Evolutionary conservation across 2,329 filamentous ascomycete genomes (phyloP).

Genomic region (Fusarium longipes): DNA sequence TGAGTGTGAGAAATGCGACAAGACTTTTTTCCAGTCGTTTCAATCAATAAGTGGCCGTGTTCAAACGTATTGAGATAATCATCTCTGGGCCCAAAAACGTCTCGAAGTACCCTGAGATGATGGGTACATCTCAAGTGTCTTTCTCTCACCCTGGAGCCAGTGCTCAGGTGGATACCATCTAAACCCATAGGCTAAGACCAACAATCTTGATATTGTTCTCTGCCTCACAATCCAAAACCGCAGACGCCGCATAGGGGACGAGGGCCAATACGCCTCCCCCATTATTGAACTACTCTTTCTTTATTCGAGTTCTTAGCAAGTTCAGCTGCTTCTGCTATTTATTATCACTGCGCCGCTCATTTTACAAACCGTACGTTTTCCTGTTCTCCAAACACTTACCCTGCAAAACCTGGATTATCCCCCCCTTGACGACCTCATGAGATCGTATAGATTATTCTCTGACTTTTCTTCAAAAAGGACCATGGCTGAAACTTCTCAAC

Average conservation of each 20-base stretch:
- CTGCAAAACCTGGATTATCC: neutral
- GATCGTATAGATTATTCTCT: conserved; percentile 31
- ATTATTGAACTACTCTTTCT: neutral
- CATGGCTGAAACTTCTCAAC: conserved; percentile 28
- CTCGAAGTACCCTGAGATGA: conserved; percentile 2
- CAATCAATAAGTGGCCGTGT: neutral
- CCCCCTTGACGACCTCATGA: conserved; percentile 5
- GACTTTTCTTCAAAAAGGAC: conserved; percentile 20
- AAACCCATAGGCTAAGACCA: conserved; percentile 34
- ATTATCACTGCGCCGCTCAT: neutral
- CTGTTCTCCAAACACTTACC: neutral
- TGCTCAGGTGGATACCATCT: conserved; percentile 20
- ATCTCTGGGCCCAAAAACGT: too few species aligned
- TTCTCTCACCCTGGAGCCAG: conserved; percentile 14
- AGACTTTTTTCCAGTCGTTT: fast-evolving
- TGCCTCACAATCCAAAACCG: conserved; percentile 41
- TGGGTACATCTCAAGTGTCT: neutral
- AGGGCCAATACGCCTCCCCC: conserved; percentile 34
- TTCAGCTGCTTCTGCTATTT: neutral
- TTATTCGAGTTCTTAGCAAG: neutral
- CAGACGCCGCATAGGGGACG: conserved; percentile 38
- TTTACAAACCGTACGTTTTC: conserved; percentile 12
- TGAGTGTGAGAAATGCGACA: fast-evolving
- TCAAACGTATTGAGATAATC: neutral
- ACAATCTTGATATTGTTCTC: conserved; percentile 46